phyloP scores from a whole-genome alignment of 148 eudicot genomes.

The Oxyria digyna region DNA sequence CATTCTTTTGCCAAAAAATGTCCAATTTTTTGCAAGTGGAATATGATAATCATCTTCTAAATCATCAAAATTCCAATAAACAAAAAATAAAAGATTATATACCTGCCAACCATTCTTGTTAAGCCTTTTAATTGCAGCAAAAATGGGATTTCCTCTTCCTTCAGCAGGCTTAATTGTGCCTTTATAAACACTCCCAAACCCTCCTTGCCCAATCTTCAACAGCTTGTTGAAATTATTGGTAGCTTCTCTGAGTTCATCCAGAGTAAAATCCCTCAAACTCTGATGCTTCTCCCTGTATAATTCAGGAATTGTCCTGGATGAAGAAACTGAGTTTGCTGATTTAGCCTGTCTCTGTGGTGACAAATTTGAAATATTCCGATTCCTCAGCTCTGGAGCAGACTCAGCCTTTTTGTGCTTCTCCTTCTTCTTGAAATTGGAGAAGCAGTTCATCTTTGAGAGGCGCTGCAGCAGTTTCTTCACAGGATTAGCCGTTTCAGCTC shows the following conservation, averaged over 20 bases:
- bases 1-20: neutral
- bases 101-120: slow-evolving; percentile 61
- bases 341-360: slow-evolving; percentile 10
- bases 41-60: neutral
- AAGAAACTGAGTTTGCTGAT: slow-evolving; percentile 24
- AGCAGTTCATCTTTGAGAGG: slow-evolving; percentile 48
- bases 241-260: slow-evolving; percentile 8
- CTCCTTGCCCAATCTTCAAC: slow-evolving; percentile 15
- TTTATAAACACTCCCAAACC: slow-evolving; percentile 16
- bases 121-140: slow-evolving; percentile 38
- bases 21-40: neutral
- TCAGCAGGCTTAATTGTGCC: slow-evolving; percentile 1
- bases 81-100: neutral
- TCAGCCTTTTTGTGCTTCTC: slow-evolving; percentile 23
- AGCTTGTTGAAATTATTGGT: slow-evolving; percentile 9
- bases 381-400: slow-evolving; percentile 58
- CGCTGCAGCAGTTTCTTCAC: neutral
- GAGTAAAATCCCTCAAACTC: slow-evolving; percentile 7
- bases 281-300: slow-evolving; percentile 8
- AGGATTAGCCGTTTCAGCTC: neutral
- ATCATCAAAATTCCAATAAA: neutral
- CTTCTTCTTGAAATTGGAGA: slow-evolving; percentile 47
- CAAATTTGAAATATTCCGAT: slow-evolving; percentile 16
- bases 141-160: neutral
- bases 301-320: slow-evolving; percentile 7